These are phyloP conservation scores for Phaseolus coccineus DNA, from an alignment of 331 rosid genomes.

Conservation along the genomic window DNA sequence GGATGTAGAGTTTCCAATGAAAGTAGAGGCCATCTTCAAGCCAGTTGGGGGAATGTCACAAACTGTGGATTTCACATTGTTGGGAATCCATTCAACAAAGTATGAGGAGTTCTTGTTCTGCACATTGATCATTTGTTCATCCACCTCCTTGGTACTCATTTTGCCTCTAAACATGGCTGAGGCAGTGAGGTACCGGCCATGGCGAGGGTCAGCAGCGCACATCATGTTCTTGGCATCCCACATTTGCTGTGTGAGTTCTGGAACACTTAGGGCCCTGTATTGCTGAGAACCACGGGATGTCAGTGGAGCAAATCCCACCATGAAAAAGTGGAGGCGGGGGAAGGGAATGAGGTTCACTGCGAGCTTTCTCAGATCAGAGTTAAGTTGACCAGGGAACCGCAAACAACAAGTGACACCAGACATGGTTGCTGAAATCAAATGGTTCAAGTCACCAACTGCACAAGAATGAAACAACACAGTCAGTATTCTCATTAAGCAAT, in stretches of 20 bases:
- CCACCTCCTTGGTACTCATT: conserved; percentile 84
- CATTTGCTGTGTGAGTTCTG: conserved; percentile 77
- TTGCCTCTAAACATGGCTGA: conserved; percentile 80
- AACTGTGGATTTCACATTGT: conserved; percentile 77
- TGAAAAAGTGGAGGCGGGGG: conserved; percentile 62
- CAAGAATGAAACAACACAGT: background rate
- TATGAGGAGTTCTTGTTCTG: conserved; percentile 83
- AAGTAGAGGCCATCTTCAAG: conserved; percentile 78
- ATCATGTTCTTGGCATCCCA: conserved; percentile 96
- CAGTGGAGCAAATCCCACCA: conserved; percentile 41
- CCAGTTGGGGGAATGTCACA: conserved; percentile 81
- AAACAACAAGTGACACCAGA: conserved; percentile 89
- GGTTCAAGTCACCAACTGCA: conserved; percentile 84
- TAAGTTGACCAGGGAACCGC: conserved; percentile 80
- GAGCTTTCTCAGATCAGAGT: conserved; percentile 78
- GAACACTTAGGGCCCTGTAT: conserved; percentile 49
- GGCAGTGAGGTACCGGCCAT: conserved; percentile 71
- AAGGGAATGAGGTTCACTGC: conserved; percentile 84
- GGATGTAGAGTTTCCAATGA: conserved; percentile 73
- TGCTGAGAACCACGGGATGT: conserved; percentile 44
- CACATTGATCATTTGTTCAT: conserved; percentile 78
- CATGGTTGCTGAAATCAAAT: conserved; percentile 84
- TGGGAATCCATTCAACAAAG: conserved; percentile 83
- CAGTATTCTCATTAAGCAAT: background rate
- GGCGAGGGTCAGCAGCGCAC: conserved; percentile 76